A percentile compares a stretch with the other conserved stretches of the same genome.
These are phyloP conservation scores for Candida vartiovaarae DNA, from an alignment of 805 yeast genomes.

Conservation along the genomic window DNA sequence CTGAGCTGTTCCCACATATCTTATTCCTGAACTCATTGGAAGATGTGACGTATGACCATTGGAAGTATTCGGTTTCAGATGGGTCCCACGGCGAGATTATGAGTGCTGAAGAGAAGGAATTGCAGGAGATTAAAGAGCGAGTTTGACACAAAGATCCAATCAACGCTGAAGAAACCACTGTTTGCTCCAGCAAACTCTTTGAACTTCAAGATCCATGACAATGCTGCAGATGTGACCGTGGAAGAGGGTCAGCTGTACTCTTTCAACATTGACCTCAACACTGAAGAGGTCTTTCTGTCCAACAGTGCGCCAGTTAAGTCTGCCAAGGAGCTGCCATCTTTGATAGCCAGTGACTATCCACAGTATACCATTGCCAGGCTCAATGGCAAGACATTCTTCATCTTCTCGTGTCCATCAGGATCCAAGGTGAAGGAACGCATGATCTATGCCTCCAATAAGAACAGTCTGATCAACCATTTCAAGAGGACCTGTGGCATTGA, in stretches of 20 bases:
- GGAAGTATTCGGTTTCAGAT: constrained; percentile 33
- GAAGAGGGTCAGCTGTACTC: constrained; percentile 32
- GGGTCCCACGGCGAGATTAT: constrained; percentile 38
- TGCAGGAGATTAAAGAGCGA: constrained; percentile 41
- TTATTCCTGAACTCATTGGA: constrained; percentile 27
- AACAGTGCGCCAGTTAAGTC: constrained; percentile 16
- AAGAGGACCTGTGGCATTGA: constrained; percentile 26
- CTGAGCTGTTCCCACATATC: constrained; percentile 29
- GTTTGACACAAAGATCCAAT: constrained; percentile 25
- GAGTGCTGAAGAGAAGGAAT: constrained; percentile 51
- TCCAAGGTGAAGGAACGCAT: constrained; percentile 86
- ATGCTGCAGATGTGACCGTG: constrained; percentile 23
- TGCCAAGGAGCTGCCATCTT: constrained; percentile 25
- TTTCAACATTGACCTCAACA: constrained; percentile 41
- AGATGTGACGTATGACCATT: constrained; percentile 38
- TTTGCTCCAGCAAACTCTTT: constrained; percentile 22
- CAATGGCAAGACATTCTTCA: constrained; percentile 43
- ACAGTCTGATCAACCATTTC: constrained; percentile 49
- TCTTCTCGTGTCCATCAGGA: constrained; percentile 86
- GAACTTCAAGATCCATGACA: constrained; percentile 21
- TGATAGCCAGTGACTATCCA: constrained; percentile 38
- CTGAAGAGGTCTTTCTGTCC: constrained; percentile 41
- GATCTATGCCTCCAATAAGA: constrained; percentile 82
- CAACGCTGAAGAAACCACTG: constrained; percentile 25
- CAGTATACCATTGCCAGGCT: constrained; percentile 52